Evolutionary conservation across 345 rosid genomes (phyloP).

Genomic region (Odontarrhena argentea): DNA sequence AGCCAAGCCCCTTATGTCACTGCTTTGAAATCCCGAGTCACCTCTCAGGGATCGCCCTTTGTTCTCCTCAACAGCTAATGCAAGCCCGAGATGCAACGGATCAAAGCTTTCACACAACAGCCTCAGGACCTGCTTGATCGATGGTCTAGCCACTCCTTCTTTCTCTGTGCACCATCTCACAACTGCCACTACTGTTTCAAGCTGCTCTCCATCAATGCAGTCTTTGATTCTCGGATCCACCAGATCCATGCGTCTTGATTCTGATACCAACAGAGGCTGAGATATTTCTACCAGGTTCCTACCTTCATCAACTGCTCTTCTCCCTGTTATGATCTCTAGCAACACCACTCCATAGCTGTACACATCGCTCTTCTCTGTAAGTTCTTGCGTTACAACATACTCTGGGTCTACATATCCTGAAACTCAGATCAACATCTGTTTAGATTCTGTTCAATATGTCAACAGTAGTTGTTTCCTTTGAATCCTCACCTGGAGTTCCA

Average conservation of each 20-base stretch:
- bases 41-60: constrained; percentile 60
- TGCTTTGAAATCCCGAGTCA: constrained; percentile 54
- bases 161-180: constrained; percentile 92
- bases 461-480: constrained; percentile 12
- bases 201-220: constrained; percentile 73
- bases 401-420: constrained; percentile 98
- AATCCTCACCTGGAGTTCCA: constrained; percentile 92
- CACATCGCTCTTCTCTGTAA: constrained; percentile 88
- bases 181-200: constrained; percentile 57
- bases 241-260: constrained; percentile 57
- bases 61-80: constrained; percentile 62
- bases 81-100: constrained; percentile 69
- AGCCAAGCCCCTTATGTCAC: constrained; percentile 74
- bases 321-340: constrained; percentile 77
- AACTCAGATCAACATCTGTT: constrained; percentile 26
- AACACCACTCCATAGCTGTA: constrained; percentile 94
- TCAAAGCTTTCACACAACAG: constrained; percentile 83
- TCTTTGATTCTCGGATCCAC: constrained; percentile 67
- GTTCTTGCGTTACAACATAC: constrained; percentile 79
- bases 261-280: constrained; percentile 55
- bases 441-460: constrained; percentile 18
- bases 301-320: constrained; percentile 75
- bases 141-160: constrained; percentile 81
- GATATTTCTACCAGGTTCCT: constrained; percentile 78
- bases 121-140: constrained; percentile 83